phyloP scores from a whole-genome alignment of 2,329 filamentous ascomycete genomes.

The Claviceps sp. region DNA sequence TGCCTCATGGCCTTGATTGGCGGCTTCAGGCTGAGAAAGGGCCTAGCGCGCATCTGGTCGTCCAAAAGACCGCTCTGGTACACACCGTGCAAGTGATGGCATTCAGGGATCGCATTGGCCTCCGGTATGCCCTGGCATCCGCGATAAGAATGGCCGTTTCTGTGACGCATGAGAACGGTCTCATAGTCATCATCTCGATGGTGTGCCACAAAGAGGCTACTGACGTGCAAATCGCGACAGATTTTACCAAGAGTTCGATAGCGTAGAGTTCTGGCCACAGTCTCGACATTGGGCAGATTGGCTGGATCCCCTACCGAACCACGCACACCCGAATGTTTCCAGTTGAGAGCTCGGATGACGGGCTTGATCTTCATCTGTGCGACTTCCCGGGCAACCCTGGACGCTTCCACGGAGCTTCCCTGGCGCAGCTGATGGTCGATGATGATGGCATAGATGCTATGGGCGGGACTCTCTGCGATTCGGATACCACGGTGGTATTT shows the following conservation, averaged over 20 bases:
- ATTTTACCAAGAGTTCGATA: slow-evolving; percentile 56
- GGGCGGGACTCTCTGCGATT: slow-evolving; percentile 32
- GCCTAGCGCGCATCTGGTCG: slow-evolving; percentile 24
- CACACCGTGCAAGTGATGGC: slow-evolving; percentile 58
- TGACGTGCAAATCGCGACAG: slow-evolving; percentile 38
- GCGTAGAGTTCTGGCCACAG: slow-evolving; percentile 56
- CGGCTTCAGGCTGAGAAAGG: slow-evolving; percentile 26
- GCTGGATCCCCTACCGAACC: slow-evolving; percentile 17
- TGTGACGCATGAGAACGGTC: slow-evolving; percentile 69
- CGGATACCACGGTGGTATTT: slow-evolving; percentile 19
- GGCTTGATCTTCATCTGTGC: slow-evolving; percentile 22
- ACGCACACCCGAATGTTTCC: slow-evolving; percentile 24
- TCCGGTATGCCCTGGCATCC: slow-evolving; percentile 59
- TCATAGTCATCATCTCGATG: slow-evolving; percentile 88
- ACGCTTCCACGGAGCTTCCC: slow-evolving; percentile 40
- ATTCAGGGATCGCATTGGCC: slow-evolving; percentile 67
- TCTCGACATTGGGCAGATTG: slow-evolving; percentile 55
- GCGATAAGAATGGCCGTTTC: slow-evolving; percentile 51
- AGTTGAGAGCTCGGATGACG: slow-evolving; percentile 23
- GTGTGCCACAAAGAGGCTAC: slow-evolving; percentile 64
- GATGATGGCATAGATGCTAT: slow-evolving; percentile 31
- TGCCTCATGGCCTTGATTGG: slow-evolving; percentile 16
- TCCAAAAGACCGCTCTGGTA: slow-evolving; percentile 49
- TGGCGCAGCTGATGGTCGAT: slow-evolving; percentile 45
- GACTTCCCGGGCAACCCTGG: slow-evolving; percentile 27